Conservation (phyloP, 73 alveolate genomes). For the Paramecium octaurelia region DNA sequence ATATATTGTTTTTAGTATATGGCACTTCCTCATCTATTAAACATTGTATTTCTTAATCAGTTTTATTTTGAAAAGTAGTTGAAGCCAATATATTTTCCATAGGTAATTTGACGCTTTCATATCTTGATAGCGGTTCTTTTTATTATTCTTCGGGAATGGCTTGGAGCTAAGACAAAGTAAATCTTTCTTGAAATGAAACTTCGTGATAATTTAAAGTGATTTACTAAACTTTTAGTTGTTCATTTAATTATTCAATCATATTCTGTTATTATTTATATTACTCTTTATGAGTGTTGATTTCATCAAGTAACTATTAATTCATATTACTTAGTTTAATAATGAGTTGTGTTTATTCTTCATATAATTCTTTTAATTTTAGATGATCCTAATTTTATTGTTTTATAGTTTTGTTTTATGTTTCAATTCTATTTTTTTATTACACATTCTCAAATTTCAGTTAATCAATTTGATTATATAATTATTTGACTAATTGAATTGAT, state of each 20-base stretch:
- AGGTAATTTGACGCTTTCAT: neutral
- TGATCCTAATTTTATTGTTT: neutral
- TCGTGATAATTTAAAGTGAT: neutral
- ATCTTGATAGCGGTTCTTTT: neutral
- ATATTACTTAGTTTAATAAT: neutral
- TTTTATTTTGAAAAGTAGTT: neutral
- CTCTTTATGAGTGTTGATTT: neutral
- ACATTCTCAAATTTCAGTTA: neutral
- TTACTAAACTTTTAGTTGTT: neutral
- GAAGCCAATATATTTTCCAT: neutral
- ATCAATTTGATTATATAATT: neutral
- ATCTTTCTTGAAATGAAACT: neutral
- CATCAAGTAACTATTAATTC: neutral
- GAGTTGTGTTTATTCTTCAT: neutral
- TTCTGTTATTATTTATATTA: neutral
- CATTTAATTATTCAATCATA: neutral
- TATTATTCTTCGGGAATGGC: neutral
- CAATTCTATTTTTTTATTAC: neutral
- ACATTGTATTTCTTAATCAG: neutral
- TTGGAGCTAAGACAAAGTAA: neutral
- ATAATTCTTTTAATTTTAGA: neutral
- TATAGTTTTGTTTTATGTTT: neutral
- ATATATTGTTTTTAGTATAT: neutral
- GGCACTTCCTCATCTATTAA: neutral
- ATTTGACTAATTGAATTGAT: neutral